Base-by-base conservation (phyloP, 805 yeast species). In the Saccharomycopsis schoenii region DNA sequence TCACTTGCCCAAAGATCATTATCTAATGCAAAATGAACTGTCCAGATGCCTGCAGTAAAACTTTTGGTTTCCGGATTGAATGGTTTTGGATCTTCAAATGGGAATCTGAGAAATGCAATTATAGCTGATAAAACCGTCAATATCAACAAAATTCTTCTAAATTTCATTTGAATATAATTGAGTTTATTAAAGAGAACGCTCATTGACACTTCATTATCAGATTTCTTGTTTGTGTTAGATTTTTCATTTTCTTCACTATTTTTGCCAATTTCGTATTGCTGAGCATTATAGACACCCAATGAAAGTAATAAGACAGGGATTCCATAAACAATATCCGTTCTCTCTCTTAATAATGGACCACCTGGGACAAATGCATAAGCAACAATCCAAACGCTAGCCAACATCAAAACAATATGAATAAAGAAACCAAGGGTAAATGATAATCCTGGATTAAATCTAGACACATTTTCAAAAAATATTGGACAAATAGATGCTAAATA, bases 351-450 rank as follows among this genome's bases (percentile, higher is more conserved):
- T 24, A 88, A 63, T 70, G 86, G 85, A 9, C 99, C 99, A 63
- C 89, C 92, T 11, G 99, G 99, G 56, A 94, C 99, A 75, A 94
- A 94, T 0, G 99, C 98, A 72, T 94, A 94, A 0, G 99, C 99
- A 55, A 94, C 98, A 52, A 88, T 86, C 98, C 98, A 93, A 58
- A 93, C 96, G 72, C 91, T 93, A 4, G 88, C 96, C 64, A 94
- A 77, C 29, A 86, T 78, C 42, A 89, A 70, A 3, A 86, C 56
- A 58, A 84, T 76, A 64, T 80, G 74, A 55, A 82, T 66, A 5
- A 83, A 68, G 61, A 81, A 80, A 0, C 82, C 79, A 1, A 80
- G 61, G 3, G 77, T 72, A 67, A 84, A 83, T 0, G 83, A 71
- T 24, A 79, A 67, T 1, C 86, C 85, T 29, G 88, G 83, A 62